These are phyloP conservation scores for Diospyros kaki DNA, from an alignment of 148 eudicot genomes.

Conservation along the genomic window DNA sequence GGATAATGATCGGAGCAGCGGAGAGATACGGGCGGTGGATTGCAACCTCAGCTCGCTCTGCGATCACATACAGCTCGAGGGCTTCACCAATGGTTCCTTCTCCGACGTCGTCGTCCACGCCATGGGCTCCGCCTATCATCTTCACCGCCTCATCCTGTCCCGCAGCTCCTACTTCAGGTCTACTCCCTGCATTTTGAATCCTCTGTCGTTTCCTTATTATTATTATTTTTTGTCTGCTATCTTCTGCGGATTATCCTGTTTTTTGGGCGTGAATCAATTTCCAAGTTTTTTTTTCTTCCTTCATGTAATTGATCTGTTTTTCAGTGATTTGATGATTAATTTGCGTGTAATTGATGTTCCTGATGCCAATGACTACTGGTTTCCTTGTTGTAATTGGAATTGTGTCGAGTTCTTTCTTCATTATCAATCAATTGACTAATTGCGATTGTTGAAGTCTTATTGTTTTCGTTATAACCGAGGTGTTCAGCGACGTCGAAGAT, in stretches of 20 bases:
- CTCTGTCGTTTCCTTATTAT: neutral
- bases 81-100: conserved; percentile 75
- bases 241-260: neutral
- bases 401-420: too few relatives aligned
- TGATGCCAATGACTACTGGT: neutral
- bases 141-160: conserved; percentile 91
- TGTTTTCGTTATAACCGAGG: too few relatives aligned
- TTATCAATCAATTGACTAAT: too few relatives aligned
- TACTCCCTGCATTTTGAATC: too few relatives aligned
- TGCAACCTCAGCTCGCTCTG: conserved; percentile 82
- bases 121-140: conserved; percentile 74
- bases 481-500: too few relatives aligned
- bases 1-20: conserved; percentile 51
- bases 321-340: neutral
- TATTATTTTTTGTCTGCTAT: neutral
- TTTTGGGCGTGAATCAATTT: neutral
- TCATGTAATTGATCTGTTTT: neutral
- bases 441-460: too few relatives aligned
- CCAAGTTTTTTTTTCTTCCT: neutral
- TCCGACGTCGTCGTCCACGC: conserved; percentile 86
- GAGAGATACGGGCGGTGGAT: conserved; percentile 57
- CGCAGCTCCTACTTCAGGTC: conserved; percentile 97
- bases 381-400: neutral
- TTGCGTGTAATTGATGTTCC: conserved; percentile 6
- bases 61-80: conserved; percentile 81